These are phyloP conservation scores for Neckera pumila DNA, from an alignment of 225 moss, liverwort and hornwort species.

Conservation along the genomic window DNA sequence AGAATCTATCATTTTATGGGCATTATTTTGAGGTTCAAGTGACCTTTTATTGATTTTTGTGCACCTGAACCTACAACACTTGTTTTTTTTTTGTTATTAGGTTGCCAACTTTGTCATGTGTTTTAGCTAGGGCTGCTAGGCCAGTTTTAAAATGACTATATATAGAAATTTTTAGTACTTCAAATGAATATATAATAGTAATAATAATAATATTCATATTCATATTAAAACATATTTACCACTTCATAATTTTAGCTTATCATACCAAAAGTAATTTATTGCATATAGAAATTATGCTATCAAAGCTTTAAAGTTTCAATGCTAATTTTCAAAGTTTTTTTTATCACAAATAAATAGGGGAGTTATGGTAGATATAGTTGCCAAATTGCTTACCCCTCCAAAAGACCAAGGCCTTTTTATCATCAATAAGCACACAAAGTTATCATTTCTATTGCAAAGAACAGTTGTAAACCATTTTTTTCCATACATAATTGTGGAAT, in stretches of 20 bases:
- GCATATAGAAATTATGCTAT: background rate
- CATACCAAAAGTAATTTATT: background rate
- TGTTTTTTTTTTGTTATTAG: background rate
- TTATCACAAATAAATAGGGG: background rate
- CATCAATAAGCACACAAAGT: background rate
- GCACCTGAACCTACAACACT: accelerated
- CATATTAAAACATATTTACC: accelerated
- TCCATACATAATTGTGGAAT: no score
- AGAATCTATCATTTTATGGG: no score
- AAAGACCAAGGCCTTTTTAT: background rate
- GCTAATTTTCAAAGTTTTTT: background rate
- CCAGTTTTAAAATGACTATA: accelerated
- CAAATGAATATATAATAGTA: background rate
- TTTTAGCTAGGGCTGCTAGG: background rate
- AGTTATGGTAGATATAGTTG: background rate
- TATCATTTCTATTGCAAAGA: background rate
- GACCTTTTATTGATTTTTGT: background rate
- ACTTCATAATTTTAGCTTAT: background rate
- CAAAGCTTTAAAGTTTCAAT: background rate
- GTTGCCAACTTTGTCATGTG: accelerated
- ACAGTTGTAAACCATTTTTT: no score
- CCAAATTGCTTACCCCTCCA: background rate
- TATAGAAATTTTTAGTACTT: background rate
- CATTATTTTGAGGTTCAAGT: no score
- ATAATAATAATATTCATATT: no score